Base-by-base conservation (phyloP, 2,329 filamentous ascomycete genomes). In the Magnaporthiopsis incrustans region DNA sequence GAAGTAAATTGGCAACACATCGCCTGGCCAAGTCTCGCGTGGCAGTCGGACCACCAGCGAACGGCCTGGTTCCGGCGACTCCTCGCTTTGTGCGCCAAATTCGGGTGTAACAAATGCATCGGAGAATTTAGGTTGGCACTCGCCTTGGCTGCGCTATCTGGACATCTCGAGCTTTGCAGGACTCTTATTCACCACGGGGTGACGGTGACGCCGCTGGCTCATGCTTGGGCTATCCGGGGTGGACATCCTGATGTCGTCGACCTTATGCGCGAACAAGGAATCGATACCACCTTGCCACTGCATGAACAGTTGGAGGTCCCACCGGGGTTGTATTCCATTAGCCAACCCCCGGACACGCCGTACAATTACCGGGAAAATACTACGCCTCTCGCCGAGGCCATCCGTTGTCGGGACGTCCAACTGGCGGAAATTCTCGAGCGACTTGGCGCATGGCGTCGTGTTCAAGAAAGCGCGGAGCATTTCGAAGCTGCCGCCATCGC, bases 361-460 rank as follows among this genome's bases (percentile, higher is more conserved):
- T 10, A 8, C 30, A 27, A 3, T 30, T 30, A 30, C 27, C 27
- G 5, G 27, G 27, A 30, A 30, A 11, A 33, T 25, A 15, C 58
- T 30, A 62, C 50, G 8, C 60, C 60, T 30, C 27, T 62, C 18
- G 60, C 60, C 30, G 60, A 62, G 50, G 60, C 60, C 32, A 56
- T 62, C 22, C 27, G 50, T 11, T 4, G 11, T 62, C 50, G 30
- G 15, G 15, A 62, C 11, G 4, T 35, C 32, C 50, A 4, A 15
- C 50, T 62, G 22, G 26, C n/a, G n/a, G 25, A 4, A 7, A 57
- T 15, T 1, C 53, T 57, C 3, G 60, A 62, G 26, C 38, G 18
- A 5, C 26, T 56, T 2, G 60, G 50, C 3, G 60, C 60, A 32
- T 57, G 25, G 27, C 22, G 15, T 57, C 10, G 22, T 2, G 44